Evolutionary conservation across 306 rosid species (phyloP), one percentile per base, ranked within the genome.

Genomic region (Prunus padus): DNA sequence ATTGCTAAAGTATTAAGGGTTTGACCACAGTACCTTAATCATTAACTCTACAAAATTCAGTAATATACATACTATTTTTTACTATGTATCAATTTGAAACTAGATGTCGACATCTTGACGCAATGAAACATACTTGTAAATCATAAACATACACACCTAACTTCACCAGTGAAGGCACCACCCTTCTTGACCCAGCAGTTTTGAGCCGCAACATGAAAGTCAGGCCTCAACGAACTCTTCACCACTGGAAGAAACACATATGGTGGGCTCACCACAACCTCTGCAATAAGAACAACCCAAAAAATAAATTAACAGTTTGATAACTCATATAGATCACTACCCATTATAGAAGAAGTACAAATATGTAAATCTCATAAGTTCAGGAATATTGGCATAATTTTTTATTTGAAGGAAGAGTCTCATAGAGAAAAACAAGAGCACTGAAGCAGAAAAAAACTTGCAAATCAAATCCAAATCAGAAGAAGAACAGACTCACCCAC

Each of bases 191-290:
- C 96, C 97, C 96, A 92, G 71, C 85, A 73, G 79, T 89, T 92
- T 67, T 92, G 97, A 25, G 97, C 93, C 4, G 97, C 87, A 1
- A 92, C 97, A 49, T 92, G 90, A 82, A 92, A 88, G 73, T 92
- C 97, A 31, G 92, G 62, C 81, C 90, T 88, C 79, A 92, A 81
- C 23, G 71, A 71, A 62, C 80, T 26, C 78, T 92, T 88, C 28
- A 89, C 93, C 50, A 78, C 1, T 0, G 92, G 81, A 76, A 92
- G 87, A 82, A 89, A 92, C 72, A 89, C 90, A 30, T 47, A 92
- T 37, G 97, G 97, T 30, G 97, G 97, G 82, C 97, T 92, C 20
- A 92, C 93, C 81, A 92, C 96, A 75, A 89, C 97, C 81, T 92
- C 97, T 92, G 92, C 52, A 73, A 51, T 15, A 26, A 18, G 20